Base-by-base conservation (phyloP, 2,329 filamentous ascomycete species). In the Penicillium sp. region DNA sequence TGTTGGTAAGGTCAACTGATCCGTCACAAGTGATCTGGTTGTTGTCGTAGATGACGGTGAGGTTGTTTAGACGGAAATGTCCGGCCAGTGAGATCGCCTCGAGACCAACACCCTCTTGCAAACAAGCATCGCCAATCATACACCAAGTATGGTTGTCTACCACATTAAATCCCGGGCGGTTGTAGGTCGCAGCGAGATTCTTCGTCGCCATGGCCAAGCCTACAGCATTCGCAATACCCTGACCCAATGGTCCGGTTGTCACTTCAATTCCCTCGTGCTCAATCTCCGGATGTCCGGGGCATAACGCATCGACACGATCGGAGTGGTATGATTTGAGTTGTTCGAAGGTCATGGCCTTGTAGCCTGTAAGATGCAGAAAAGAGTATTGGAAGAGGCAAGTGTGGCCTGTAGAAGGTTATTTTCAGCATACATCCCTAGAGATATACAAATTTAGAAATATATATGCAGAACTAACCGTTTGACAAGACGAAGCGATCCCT, bases 211-310 rank as follows among this genome's bases (percentile, higher is more conserved):
- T 81, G 12, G 83, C 82, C 25, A 85, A 68, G 9, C 83, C 82
- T 8, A 85, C 82, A 0, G 82, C 80, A 58, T 86, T 85, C 21
- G 82, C 80, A n/a, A 85, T 73, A 13, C 82, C 83, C 60, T 85
- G 82, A 0, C 83, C 82, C 0, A 85, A 70, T 4, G 82, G 82
- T 0, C 82, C 82, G 0, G 83, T 85, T 1, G 82, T 85, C 5
- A 85, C 80, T 68, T 85, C 81, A 52, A 85, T 77, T 7, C 81
- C 81, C 34, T 80, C 75, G 56, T 80, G 72, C 61, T 85, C 81
- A 52, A 84, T 83, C 65, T 85, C 81, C 0, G 82, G 82, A 62
- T 80, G 69, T 1, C 65, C 68, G 6, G 67, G 68, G 23, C 67
- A 71, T 2, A 70, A 57, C 21, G 66, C 61, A 34, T 68, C 67